A percentile compares a stretch with the other conserved stretches of the same genome.
phyloP scores from a whole-genome alignment of 2,329 filamentous ascomycete species.

The Acarospora socialis region DNA sequence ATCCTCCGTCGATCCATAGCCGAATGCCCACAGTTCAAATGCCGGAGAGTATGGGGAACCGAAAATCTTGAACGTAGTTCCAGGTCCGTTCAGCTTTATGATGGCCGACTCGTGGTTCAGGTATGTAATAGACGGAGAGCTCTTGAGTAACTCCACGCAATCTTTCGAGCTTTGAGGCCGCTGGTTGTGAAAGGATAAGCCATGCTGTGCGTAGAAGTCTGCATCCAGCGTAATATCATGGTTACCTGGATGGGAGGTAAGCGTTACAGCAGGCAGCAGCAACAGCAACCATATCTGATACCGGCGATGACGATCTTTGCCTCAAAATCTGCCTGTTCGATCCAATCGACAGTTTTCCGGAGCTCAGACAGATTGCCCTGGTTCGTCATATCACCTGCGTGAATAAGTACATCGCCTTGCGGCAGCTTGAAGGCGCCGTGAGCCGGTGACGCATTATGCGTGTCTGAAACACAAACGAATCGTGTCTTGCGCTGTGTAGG shows the following conservation, averaged over 20 bases:
- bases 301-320: slow-evolving; percentile 42
- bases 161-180: slow-evolving; percentile 29
- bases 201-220: slow-evolving; percentile 31
- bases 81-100: slow-evolving; percentile 32
- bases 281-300: slow-evolving; percentile 15
- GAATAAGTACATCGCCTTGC: slow-evolving; percentile 42
- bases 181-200: slow-evolving; percentile 30
- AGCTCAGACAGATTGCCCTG: slow-evolving; percentile 38
- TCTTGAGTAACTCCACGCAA: slow-evolving; percentile 30
- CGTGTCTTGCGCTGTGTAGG: slow-evolving; percentile 27
- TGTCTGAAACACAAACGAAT: slow-evolving; percentile 46
- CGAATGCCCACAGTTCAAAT: slow-evolving; percentile 39
- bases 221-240: slow-evolving; percentile 42
- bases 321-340: slow-evolving; percentile 38
- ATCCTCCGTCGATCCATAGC: slow-evolving; percentile 32
- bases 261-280: slow-evolving; percentile 9
- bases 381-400: slow-evolving; percentile 45
- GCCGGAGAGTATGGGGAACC: slow-evolving; percentile 41
- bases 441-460: slow-evolving; percentile 37
- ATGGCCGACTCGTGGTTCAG: slow-evolving; percentile 35
- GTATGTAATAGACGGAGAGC: slow-evolving; percentile 34
- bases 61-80: slow-evolving; percentile 40
- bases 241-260: slow-evolving; percentile 31
- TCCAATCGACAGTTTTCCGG: slow-evolving; percentile 38
- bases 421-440: slow-evolving; percentile 37